Percentiles rank a stretch among this genome's conserved stretches.
These are phyloP conservation scores for Bruguiera gymnorhiza DNA, from an alignment of 345 rosid species.

Conservation along the genomic window DNA sequence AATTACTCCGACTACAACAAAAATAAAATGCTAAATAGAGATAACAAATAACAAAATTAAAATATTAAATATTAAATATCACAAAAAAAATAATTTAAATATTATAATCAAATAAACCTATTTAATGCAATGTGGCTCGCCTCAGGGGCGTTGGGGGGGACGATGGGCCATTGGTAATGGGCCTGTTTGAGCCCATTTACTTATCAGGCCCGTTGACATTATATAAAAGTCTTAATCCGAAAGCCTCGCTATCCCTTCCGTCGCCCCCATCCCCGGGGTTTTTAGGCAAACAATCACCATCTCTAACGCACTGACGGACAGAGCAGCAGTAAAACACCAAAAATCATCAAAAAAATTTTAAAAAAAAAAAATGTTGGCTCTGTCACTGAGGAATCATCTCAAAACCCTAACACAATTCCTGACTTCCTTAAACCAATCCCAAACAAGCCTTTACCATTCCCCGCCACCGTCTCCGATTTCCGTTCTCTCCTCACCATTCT, in stretches of 20 bases:
- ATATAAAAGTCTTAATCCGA: background rate
- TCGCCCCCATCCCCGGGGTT: background rate
- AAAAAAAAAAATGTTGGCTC: background rate
- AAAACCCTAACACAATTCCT: constrained; percentile 14
- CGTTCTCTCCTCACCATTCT: background rate
- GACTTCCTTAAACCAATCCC: background rate
- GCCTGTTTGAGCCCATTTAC: too few relatives aligned
- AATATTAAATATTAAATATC: too few relatives aligned
- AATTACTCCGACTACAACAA: too few relatives aligned
- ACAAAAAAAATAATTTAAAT: too few relatives aligned
- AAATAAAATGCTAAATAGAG: too few relatives aligned
- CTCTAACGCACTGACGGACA: too few relatives aligned
- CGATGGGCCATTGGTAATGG: too few relatives aligned
- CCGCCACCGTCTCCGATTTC: background rate
- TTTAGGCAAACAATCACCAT: background rate
- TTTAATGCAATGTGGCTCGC: too few relatives aligned
- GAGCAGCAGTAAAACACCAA: background rate
- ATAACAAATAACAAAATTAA: too few relatives aligned
- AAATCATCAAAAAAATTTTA: background rate
- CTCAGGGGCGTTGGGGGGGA: too few relatives aligned
- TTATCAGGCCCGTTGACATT: too few relatives aligned
- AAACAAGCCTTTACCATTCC: background rate
- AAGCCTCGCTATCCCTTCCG: background rate
- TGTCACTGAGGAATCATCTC: constrained; percentile 7
- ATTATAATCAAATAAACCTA: too few relatives aligned